Evolutionary conservation across 2,329 filamentous ascomycete species (phyloP).

Genomic region (Botrytis fabae): DNA sequence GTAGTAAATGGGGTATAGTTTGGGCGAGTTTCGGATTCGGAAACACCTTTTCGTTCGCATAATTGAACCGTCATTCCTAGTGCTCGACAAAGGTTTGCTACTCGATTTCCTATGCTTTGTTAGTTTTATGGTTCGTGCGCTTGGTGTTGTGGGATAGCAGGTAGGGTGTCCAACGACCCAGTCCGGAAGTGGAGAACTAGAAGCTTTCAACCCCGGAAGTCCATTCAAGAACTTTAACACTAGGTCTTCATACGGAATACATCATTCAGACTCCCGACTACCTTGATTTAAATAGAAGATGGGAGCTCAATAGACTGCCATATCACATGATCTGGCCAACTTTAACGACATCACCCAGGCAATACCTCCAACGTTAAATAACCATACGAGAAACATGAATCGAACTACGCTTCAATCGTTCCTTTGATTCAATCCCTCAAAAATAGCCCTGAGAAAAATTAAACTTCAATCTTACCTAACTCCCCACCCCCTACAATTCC

Average conservation of each 20-base stretch:
- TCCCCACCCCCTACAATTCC: slow-evolving; percentile 38
- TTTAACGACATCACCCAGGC: not conserved
- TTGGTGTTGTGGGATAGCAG: not conserved
- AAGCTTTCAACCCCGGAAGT: not conserved
- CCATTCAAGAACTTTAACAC: not conserved
- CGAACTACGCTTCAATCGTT: not conserved
- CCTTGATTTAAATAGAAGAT: not conserved
- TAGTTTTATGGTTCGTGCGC: not conserved
- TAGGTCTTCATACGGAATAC: not conserved
- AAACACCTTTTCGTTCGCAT: slow-evolving; percentile 29
- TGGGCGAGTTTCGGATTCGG: slow-evolving; percentile 17
- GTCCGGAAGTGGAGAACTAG: not conserved
- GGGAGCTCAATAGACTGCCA: no score
- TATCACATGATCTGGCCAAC: not conserved
- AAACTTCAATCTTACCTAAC: slow-evolving; percentile 29
- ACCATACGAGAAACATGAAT: not conserved
- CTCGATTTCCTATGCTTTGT: slow-evolving; percentile 1
- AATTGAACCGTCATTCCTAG: slow-evolving; percentile 34
- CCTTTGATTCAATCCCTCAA: not conserved
- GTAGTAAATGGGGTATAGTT: slow-evolving; percentile 31
- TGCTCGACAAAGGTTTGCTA: slow-evolving; percentile 22
- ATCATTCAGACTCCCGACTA: not conserved
- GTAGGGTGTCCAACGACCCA: not conserved
- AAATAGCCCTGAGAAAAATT: not conserved
- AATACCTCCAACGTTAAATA: no score